phyloP scores from a whole-genome alignment of 139 green algal genomes.

The Closterium sp. region DNA sequence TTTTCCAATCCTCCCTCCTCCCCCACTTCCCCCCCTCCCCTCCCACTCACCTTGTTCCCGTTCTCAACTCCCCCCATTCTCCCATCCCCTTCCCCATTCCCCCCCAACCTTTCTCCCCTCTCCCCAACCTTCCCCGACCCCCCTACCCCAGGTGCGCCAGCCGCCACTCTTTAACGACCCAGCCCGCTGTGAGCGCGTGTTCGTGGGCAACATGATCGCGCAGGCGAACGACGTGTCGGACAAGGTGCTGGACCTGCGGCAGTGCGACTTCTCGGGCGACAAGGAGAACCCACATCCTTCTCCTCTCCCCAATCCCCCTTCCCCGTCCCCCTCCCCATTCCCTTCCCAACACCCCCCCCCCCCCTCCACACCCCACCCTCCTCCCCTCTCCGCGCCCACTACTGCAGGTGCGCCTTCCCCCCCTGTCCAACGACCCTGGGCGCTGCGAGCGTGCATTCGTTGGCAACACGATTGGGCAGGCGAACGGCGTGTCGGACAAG shows the following conservation, averaged over 20 bases:
- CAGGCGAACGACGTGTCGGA: too few relatives aligned
- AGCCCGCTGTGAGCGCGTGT: too few relatives aligned
- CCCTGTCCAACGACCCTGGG: conserved; percentile 37
- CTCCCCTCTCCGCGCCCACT: background rate
- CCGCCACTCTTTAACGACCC: too few relatives aligned
- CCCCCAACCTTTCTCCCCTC: too few relatives aligned
- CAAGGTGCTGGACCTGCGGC: background rate
- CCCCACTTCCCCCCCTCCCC: too few relatives aligned
- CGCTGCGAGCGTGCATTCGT: conserved; percentile 40
- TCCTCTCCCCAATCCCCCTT: background rate
- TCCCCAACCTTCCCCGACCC: too few relatives aligned
- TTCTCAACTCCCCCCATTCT: too few relatives aligned
- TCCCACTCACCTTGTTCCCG: too few relatives aligned
- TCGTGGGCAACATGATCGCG: too few relatives aligned
- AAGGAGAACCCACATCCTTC: background rate
- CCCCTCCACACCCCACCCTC: background rate
- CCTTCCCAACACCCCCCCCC: background rate
- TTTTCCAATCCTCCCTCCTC: too few relatives aligned
- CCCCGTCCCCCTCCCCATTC: background rate
- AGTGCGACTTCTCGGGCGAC: background rate
- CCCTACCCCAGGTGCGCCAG: too few relatives aligned
- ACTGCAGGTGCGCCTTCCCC: conserved; percentile 28
- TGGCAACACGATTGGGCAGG: conserved; percentile 63
- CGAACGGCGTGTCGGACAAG: conserved; percentile 92
- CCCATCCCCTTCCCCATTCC: too few relatives aligned